phyloP scores from a whole-genome alignment of 148 eudicot genomes.

The Tetragonia tetragonoides region DNA sequence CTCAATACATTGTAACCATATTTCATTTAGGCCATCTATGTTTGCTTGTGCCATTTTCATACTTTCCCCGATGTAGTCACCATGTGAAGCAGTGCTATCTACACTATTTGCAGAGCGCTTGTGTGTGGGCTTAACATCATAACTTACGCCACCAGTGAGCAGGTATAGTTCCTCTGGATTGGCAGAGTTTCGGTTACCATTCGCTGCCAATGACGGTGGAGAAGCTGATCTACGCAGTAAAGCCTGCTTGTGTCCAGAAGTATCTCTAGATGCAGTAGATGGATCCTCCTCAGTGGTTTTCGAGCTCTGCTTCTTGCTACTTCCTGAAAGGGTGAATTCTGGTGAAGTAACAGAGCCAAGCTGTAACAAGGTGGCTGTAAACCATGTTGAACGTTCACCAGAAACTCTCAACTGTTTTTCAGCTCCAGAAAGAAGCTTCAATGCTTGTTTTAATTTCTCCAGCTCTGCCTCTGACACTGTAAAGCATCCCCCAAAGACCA shows the following conservation, averaged over 20 bases:
- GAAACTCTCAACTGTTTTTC: slow-evolving; percentile 94
- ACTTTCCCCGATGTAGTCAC: slow-evolving; percentile 32
- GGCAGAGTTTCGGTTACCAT: slow-evolving; percentile 27
- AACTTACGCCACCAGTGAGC: slow-evolving; percentile 31
- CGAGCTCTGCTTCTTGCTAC: slow-evolving; percentile 82
- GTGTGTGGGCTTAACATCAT: slow-evolving; percentile 43
- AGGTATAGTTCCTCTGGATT: slow-evolving; percentile 35
- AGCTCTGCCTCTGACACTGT: slow-evolving; percentile 82
- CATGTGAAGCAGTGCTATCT: slow-evolving; percentile 31
- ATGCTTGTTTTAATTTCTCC: slow-evolving; percentile 80
- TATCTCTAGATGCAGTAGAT: slow-evolving; percentile 57
- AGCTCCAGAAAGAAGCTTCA: slow-evolving; percentile 93
- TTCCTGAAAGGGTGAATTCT: slow-evolving; percentile 71
- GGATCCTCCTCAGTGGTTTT: slow-evolving; percentile 78
- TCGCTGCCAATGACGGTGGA: slow-evolving; percentile 40
- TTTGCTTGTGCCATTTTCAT: slow-evolving; percentile 35
- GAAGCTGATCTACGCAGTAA: slow-evolving; percentile 40
- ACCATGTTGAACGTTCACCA: slow-evolving; percentile 96
- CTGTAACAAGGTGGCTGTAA: slow-evolving; percentile 92
- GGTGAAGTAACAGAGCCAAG: slow-evolving; percentile 81
- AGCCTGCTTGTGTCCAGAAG: slow-evolving; percentile 40
- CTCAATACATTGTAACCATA: slow-evolving; percentile 80
- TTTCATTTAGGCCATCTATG: slow-evolving; percentile 54
- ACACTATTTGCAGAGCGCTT: slow-evolving; percentile 38
- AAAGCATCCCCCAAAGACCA: slow-evolving; percentile 5